Evolutionary conservation across 2,329 filamentous ascomycete species (phyloP), one percentile per base, ranked within the genome.

Genomic region (Ilyonectria sp.): DNA sequence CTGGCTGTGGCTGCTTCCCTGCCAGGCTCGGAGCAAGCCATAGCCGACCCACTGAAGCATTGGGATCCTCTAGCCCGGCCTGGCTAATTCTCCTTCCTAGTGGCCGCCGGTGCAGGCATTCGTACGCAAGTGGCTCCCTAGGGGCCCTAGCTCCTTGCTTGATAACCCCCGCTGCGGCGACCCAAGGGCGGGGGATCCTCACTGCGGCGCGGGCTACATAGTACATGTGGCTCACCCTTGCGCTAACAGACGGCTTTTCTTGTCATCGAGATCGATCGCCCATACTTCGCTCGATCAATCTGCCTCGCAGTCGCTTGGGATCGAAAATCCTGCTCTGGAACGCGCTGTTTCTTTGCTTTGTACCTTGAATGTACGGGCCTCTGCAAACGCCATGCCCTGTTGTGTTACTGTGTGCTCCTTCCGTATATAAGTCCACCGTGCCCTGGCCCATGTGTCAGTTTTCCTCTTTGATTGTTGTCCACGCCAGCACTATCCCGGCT

Each of bases 261-360:
- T 40, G 54, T 43, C 74, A 77, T 77, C 75, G 74, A 77, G 75
- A 77, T 77, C 75, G 75, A 77, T 77, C 75, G 68, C 69, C 75
- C 69, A 72, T 71, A 63, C 60, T 70, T 72, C 62, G 64, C 68
- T 71, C 74, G 73, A 76, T 76, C 73, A 69, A 69, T 58, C 55
- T 63, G 35, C 58, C 60, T 68, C 54, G 72, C 47, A 11, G 26
- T 11, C 29, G 17, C 29, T 19, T 31, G 15, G 70, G 69, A 75
- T 75, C 73, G 73, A 69, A 57, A 56, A 56, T 57, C 43, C 21
- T 52, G 61, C 63, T 46, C 23, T 66, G 57, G 63, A 65, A 64
- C 55, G 35, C 47, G 46, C 37, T 31, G 40, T 65, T 43, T 43
- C n/a, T 19, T n/a, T 7, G 7, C 13, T 17, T n/a, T n/a, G n/a